phyloP scores from a whole-genome alignment of 768 basidiomycete genomes.

The Asterophora parasitica region DNA sequence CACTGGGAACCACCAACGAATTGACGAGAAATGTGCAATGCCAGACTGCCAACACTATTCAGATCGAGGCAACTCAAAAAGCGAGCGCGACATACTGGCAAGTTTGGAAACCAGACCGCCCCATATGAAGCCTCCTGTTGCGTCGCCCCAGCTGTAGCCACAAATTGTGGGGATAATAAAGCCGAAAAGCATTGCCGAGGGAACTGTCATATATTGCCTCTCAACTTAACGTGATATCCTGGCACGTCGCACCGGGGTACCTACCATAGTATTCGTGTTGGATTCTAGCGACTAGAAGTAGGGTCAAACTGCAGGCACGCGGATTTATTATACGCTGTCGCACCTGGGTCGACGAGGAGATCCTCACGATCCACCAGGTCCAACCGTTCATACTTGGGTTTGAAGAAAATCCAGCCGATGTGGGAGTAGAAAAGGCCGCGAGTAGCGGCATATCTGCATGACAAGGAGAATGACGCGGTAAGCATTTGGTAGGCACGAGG shows the following conservation, averaged over 20 bases:
- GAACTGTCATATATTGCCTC: constrained; percentile 33
- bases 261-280: constrained; percentile 68
- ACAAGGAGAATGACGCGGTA: neutral
- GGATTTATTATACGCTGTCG: constrained; percentile 9
- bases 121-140: constrained; percentile 66
- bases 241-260: neutral
- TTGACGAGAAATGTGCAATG: constrained; percentile 70
- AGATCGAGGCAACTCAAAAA: neutral
- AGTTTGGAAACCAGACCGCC: constrained; percentile 62
- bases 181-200: constrained; percentile 55
- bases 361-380: constrained; percentile 62
- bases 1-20: constrained; percentile 40
- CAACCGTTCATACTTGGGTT: constrained; percentile 61
- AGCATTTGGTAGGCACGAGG: neutral
- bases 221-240: no score
- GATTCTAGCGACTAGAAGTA: constrained; percentile 37
- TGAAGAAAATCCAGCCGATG: constrained; percentile 85
- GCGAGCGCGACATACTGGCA: constrained; percentile 38
- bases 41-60: constrained; percentile 45
- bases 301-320: neutral
- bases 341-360: constrained; percentile 64
- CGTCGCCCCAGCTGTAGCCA: constrained; percentile 58
- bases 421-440: constrained; percentile 72
- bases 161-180: constrained; percentile 53
- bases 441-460: constrained; percentile 62